phyloP scores from a whole-genome alignment of 805 yeast species.

The Priceomyces haplophilus region DNA sequence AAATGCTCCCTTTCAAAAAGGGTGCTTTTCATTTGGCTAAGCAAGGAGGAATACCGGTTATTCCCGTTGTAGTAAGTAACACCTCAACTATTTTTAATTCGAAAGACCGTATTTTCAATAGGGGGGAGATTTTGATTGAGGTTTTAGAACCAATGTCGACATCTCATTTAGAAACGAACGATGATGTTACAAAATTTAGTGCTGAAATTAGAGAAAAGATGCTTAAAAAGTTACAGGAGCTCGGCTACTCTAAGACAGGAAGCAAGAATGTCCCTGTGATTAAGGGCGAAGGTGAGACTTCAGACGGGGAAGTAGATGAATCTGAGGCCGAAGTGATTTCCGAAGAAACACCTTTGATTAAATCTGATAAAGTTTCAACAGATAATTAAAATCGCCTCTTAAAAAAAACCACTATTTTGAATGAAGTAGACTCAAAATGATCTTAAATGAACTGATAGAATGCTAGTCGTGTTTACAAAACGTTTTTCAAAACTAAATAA shows the following conservation, averaged over 20 bases:
- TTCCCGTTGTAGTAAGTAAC: constrained; percentile 86
- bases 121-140: constrained; percentile 73
- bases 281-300: neutral
- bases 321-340: constrained; percentile 11
- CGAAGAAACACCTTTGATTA: constrained; percentile 8
- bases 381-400: constrained; percentile 12
- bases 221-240: constrained; percentile 38
- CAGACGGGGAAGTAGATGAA: constrained; percentile 1
- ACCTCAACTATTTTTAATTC: constrained; percentile 71
- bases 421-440: constrained; percentile 4
- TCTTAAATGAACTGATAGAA: too few species aligned
- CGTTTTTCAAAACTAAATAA: constrained; percentile 4
- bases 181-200: constrained; percentile 63
- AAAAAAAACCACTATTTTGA: neutral
- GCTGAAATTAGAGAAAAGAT: constrained; percentile 57
- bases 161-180: constrained; percentile 57
- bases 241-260: constrained; percentile 41
- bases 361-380: constrained; percentile 9
- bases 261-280: neutral
- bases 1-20: constrained; percentile 84
- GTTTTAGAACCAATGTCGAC: constrained; percentile 83
- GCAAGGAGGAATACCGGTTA: constrained; percentile 83
- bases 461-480: neutral
- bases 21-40: constrained; percentile 98
- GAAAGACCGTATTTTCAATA: constrained; percentile 58